Evolutionary conservation across 306 rosid species (phyloP).

Genomic region (Astragalus glycyphyllos): DNA sequence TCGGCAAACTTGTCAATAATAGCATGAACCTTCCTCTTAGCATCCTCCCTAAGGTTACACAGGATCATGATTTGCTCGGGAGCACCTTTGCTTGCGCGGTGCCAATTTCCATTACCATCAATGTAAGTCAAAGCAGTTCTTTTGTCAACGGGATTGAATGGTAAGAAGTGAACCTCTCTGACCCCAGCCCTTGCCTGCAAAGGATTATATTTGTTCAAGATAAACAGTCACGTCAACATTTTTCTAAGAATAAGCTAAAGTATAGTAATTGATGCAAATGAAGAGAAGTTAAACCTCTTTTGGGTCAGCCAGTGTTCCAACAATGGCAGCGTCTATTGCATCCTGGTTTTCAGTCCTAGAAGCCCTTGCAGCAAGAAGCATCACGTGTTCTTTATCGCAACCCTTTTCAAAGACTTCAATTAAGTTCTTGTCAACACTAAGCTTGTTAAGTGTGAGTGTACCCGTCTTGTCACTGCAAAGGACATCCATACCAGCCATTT

Average conservation of each 20-base stretch:
- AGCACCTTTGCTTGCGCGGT: constrained; percentile 98
- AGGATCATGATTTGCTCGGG: constrained; percentile 94
- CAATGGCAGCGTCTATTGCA: constrained; percentile 97
- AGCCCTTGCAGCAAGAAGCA: constrained; percentile 92
- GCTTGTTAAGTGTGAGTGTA: constrained; percentile 95
- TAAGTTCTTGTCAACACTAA: constrained; percentile 83
- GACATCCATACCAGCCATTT: constrained; percentile 99
- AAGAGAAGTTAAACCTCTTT: constrained; percentile 70
- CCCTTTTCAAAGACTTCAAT: constrained; percentile 87
- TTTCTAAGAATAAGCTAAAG: constrained; percentile 25
- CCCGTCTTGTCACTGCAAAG: constrained; percentile 99
- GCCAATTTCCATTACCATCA: constrained; percentile 83
- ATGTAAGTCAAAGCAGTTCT: constrained; percentile 98
- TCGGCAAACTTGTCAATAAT: constrained; percentile 94
- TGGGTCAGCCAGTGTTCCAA: constrained; percentile 98
- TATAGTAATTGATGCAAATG: constrained; percentile 20
- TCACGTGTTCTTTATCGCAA: constrained; percentile 79
- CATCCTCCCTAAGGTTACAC: constrained; percentile 86
- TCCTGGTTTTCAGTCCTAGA: constrained; percentile 97
- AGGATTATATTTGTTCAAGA: constrained; percentile 14
- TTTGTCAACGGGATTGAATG: constrained; percentile 96
- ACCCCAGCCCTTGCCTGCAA: constrained; percentile 89
- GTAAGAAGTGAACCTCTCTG: constrained; percentile 88
- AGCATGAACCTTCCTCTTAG: constrained; percentile 68
- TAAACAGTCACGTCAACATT: not conserved